Conservation (phyloP, 2,329 filamentous ascomycete genomes). For the Bipolaris sorokiniana region DNA sequence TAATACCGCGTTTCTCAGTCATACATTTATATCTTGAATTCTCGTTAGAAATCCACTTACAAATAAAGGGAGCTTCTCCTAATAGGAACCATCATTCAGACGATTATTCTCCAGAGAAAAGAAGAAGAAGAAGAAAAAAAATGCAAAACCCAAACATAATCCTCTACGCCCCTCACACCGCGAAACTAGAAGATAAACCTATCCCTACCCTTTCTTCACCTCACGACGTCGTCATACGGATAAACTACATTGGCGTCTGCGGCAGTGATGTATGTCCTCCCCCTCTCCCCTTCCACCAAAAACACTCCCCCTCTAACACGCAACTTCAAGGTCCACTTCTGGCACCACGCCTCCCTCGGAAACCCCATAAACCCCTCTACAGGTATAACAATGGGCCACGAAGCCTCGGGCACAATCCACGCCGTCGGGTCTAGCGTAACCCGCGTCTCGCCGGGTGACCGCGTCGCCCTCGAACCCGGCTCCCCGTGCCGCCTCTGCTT, state of each 20-base stretch:
- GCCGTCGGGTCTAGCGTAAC: constrained; percentile 79
- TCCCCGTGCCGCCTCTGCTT: constrained; percentile 87
- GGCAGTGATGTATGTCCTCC: constrained; percentile 42
- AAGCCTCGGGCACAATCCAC: constrained; percentile 81
- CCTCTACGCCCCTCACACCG: constrained; percentile 49
- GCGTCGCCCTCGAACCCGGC: constrained; percentile 90
- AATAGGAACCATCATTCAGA: too few relatives aligned
- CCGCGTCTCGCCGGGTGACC: constrained; percentile 77
- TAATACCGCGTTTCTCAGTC: too few relatives aligned
- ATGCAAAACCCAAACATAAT: constrained; percentile 53
- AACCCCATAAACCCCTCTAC: constrained; percentile 79
- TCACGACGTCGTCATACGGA: constrained; percentile 53
- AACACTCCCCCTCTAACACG: not conserved
- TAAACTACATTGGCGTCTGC: constrained; percentile 55
- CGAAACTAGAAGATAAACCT: constrained; percentile 48
- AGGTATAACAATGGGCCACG: constrained; percentile 88
- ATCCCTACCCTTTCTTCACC: constrained; percentile 46
- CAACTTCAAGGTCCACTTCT: constrained; percentile 76
- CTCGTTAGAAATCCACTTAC: too few relatives aligned
- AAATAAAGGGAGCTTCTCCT: too few relatives aligned
- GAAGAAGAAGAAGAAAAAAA: too few relatives aligned
- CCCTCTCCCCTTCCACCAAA: not conserved
- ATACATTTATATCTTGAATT: too few relatives aligned
- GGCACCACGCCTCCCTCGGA: constrained; percentile 91
- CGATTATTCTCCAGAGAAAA: too few relatives aligned